Evolutionary conservation across 768 basidiomycete genomes (phyloP), one percentile per base, ranked within the genome.

Genomic region (Podaxis sp.): DNA sequence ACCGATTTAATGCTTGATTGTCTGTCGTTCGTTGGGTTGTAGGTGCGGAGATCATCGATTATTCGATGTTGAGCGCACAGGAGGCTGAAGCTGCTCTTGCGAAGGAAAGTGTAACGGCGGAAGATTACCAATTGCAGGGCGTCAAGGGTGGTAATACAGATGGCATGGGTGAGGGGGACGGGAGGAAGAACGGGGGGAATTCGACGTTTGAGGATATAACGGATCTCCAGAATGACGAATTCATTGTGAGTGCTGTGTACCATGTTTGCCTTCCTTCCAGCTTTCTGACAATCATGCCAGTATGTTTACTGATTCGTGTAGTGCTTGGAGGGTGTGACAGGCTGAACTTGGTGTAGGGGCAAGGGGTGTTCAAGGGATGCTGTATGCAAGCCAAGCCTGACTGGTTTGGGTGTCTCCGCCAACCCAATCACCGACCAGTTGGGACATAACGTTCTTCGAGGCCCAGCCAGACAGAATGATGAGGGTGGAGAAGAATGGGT

Each of bases 321-420:
- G 12, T 4, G 39, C 30, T 33, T 33, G 33, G 33, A 33, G 33
- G 8, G 8, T 33, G 1, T 33, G 0, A 33, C 9, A 0, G 33
- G 33, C 0, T 9, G 33, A 9, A 33, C 33, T 9, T 33, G 33
- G 33, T 33, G 33, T 33, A 33, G 33, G 33, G 8, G 9, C 9
- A 33, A 33, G 33, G 33, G 33, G 8, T 33, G 33, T 33, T 79
- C 68, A 84, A 17, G 92, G 92, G 66, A 93, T 92, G 68, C 92
- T 93, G 69, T 93, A 92, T 11, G 88, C 88, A 40, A 91, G 73
- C 92, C 91, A 93, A 17, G 84, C 85, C 64, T 89, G 85, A n/a
- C 84, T 81, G 15, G 78, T 78, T 64, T 75, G 75, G 59, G 82
- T 81, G 67, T 84, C 80, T 22, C 81, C 82, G 4, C 87, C 88